Conservation (phyloP, 352 stramenopile species). For the Blastocystis hominis region DNA sequence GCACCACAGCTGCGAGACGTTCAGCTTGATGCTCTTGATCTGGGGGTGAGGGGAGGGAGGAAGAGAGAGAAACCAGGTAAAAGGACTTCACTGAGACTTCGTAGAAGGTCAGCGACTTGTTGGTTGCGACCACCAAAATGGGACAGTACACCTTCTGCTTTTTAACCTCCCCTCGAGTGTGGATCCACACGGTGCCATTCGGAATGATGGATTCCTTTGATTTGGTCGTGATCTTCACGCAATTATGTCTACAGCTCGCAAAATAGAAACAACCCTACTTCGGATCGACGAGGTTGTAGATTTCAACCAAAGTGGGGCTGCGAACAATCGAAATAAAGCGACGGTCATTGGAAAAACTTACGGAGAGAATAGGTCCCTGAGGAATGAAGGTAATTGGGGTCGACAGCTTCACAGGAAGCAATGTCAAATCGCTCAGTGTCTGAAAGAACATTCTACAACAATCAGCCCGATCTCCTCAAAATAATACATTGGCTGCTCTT, state of each 20-base stretch:
- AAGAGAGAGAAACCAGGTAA: not conserved
- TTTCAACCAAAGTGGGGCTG: not conserved
- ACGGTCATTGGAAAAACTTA: conserved; percentile 32
- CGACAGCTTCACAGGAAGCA: conserved; percentile 6
- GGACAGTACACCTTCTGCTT: conserved; percentile 12
- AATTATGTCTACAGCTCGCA: conserved; percentile 25
- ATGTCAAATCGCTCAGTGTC: not conserved
- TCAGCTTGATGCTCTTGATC: conserved; percentile 43
- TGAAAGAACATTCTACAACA: conserved; percentile 40
- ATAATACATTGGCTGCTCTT: conserved; percentile 13
- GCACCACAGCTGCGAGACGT: not conserved
- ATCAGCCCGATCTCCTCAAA: not conserved
- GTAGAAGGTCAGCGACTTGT: conserved; percentile 30
- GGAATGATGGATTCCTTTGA: conserved; percentile 35
- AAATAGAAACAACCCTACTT: not conserved
- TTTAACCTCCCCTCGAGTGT: conserved; percentile 25
- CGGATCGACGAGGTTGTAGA: conserved; percentile 45
- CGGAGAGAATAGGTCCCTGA: not conserved
- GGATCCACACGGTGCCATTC: not conserved
- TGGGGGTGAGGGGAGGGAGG: not conserved
- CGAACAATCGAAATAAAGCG: conserved; percentile 39
- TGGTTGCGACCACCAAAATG: conserved; percentile 21
- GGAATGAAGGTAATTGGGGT: conserved; percentile 49
- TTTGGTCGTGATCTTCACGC: conserved; percentile 1
- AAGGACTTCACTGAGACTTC: conserved; percentile 10